Evolutionary conservation across 306 rosid genomes (phyloP), one percentile per base, ranked within the genome.

Genomic region (Acacia acuminata): DNA sequence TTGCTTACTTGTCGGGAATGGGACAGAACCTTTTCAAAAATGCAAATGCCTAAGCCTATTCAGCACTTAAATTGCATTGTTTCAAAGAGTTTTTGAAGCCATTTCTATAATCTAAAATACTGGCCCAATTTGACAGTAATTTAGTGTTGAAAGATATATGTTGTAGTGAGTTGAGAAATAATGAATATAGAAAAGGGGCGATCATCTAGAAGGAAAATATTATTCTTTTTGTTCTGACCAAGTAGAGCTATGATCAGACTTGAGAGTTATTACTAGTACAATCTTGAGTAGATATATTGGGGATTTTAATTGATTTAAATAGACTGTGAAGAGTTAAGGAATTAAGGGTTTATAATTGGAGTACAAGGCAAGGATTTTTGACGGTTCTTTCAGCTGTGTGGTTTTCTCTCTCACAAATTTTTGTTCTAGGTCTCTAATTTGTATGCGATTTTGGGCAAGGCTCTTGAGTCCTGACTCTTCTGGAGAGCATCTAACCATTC

Each of bases 61-160:
- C 16, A 36, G 36, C 25, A 16, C 55, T 4, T 42, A n/a, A 58
- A 25, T 63, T 67, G 42, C 68, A 20, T 38, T 51, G 27, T 51
- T 38, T 51, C 27, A 38, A 14, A 25, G 2, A 71, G 53, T 1
- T 44, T 70, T 70, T 56, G 56, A 60, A 61, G 68, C 56, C 43
- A 6, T 27, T 32, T 75, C 47, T 71, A 25, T 61, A 27, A 43
- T 71, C 19, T 68, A 67, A 47, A 71, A 3, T 17, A 12, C 14
- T 3, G 12, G 51, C 16, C 74, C 44, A 77, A 48, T 77, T 43
- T 78, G 50, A n/a, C 79, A 42, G 30, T 10, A 78, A 30, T 64
- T 19, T 47, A 22, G 1, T 50, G 56, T 13, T 50, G 56, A 50
- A 50, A 50, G n/a, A 16, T 50, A 17, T 50, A 48, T 45, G 34